A percentile compares a stretch with the other conserved stretches of the same genome.
Conservation (phyloP, 139 green algal species). For the Chlamydomonas schloesseri region DNA sequence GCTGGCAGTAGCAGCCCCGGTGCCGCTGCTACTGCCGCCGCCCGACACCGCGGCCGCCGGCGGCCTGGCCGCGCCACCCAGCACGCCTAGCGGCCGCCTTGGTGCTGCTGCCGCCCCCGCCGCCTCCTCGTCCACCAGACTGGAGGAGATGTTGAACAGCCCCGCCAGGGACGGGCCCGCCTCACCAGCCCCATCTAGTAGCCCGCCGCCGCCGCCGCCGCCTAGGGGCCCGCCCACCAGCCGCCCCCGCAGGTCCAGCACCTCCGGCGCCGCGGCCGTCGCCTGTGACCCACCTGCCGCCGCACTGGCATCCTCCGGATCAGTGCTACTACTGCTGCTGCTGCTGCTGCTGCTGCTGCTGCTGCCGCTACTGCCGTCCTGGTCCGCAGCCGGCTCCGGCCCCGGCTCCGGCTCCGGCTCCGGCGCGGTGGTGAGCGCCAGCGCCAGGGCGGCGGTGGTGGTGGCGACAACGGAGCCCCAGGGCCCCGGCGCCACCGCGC, state of each 20-base stretch:
- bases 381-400: not conserved
- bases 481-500: not conserved
- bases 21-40: too few species aligned
- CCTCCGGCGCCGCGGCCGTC: not conserved
- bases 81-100: too few species aligned
- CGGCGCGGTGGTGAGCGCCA: not conserved
- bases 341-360: not conserved
- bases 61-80: not conserved
- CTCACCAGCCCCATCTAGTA: too few species aligned
- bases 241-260: slow-evolving; percentile 4
- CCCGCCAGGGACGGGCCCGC: not conserved
- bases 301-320: not conserved
- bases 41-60: too few species aligned
- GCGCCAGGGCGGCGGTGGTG: not conserved
- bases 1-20: not conserved
- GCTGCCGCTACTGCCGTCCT: not conserved
- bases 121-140: not conserved
- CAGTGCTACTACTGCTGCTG: not conserved
- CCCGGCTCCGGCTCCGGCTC: not conserved
- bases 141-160: not conserved
- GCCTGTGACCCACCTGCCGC: not conserved
- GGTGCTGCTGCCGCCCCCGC: not conserved
- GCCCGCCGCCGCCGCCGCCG: not conserved
- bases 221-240: not conserved
- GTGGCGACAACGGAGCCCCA: slow-evolving; percentile 1